phyloP scores from a whole-genome alignment of 75 land plant genomes.

The Pinus tabuliformis region DNA sequence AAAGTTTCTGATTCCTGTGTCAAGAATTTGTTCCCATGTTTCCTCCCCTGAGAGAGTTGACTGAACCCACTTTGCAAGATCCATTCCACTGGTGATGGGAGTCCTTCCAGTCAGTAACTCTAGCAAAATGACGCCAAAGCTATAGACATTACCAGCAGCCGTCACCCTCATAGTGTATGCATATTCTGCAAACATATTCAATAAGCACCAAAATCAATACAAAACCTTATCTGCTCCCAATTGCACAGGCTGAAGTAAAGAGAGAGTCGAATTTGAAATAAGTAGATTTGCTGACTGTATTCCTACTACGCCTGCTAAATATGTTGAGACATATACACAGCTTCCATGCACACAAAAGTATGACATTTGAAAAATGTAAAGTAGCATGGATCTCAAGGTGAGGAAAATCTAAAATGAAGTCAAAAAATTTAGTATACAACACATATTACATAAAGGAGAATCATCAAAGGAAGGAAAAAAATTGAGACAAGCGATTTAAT shows the following conservation, averaged over 20 bases:
- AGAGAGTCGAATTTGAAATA: too few relatives aligned
- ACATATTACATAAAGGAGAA: too few relatives aligned
- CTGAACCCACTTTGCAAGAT: conserved; percentile 62
- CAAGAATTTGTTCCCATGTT: conserved; percentile 57
- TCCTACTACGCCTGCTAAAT: not conserved
- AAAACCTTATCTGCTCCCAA: not conserved
- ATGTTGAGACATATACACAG: not conserved
- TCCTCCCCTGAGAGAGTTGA: conserved; percentile 31
- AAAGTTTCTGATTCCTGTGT: conserved; percentile 28
- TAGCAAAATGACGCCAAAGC: conserved; percentile 71
- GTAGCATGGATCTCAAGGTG: too few relatives aligned
- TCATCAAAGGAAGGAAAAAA: too few relatives aligned
- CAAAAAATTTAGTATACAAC: too few relatives aligned
- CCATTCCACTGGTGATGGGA: conserved; percentile 55
- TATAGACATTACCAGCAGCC: conserved; percentile 65
- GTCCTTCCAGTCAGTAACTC: conserved; percentile 72
- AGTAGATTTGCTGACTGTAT: not conserved
- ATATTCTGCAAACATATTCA: conserved; percentile 49
- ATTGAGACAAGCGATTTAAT: too few relatives aligned
- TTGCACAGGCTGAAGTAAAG: not conserved
- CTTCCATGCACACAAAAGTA: not conserved
- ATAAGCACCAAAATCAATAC: not conserved
- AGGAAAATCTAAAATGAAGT: too few relatives aligned
- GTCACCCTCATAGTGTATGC: conserved; percentile 88
- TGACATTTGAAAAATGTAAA: not conserved